Percentiles rank a stretch among this genome's conserved stretches.
These are phyloP conservation scores for Cardamine occulta DNA, from an alignment of 345 rosid species.

Conservation along the genomic window DNA sequence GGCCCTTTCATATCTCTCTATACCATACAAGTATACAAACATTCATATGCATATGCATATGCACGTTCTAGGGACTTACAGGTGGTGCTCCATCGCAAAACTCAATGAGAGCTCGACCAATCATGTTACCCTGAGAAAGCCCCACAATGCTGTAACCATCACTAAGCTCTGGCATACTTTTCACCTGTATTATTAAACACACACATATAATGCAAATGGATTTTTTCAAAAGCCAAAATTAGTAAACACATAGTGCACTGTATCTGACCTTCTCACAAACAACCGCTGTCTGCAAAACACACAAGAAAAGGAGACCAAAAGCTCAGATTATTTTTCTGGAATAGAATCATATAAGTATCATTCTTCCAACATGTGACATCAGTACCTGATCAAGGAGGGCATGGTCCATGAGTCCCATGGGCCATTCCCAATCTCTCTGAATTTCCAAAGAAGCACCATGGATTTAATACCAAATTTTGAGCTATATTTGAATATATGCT, in stretches of 20 bases:
- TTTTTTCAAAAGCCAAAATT: not conserved
- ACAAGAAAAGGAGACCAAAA: not conserved
- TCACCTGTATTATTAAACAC: constrained; percentile 54
- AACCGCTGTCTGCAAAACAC: constrained; percentile 65
- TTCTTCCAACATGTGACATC: constrained; percentile 14
- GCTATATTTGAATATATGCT: not conserved
- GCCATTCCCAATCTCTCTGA: constrained; percentile 89
- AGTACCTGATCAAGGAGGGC: constrained; percentile 81
- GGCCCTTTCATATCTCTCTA: not conserved
- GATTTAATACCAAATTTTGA: constrained; percentile 8
- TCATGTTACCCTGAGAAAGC: constrained; percentile 87
- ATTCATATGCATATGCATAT: not conserved
- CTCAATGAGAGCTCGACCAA: constrained; percentile 79
- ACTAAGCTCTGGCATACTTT: constrained; percentile 68
- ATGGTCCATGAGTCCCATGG: constrained; percentile 92
- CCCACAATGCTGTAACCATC: constrained; percentile 81
- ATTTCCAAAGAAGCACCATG: not conserved
- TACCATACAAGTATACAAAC: not conserved
- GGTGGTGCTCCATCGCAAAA: constrained; percentile 85
- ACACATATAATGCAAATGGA: constrained; percentile 4
- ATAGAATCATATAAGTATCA: constrained; percentile 1
- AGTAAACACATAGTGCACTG: constrained; percentile 30
- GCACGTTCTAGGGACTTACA: constrained; percentile 48
- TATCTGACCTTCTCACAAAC: constrained; percentile 81
- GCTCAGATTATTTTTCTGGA: not conserved